These are phyloP conservation scores for Funneliformis caledonium DNA, from an alignment of 371 early-diverging fungal species.

Conservation along the genomic window DNA sequence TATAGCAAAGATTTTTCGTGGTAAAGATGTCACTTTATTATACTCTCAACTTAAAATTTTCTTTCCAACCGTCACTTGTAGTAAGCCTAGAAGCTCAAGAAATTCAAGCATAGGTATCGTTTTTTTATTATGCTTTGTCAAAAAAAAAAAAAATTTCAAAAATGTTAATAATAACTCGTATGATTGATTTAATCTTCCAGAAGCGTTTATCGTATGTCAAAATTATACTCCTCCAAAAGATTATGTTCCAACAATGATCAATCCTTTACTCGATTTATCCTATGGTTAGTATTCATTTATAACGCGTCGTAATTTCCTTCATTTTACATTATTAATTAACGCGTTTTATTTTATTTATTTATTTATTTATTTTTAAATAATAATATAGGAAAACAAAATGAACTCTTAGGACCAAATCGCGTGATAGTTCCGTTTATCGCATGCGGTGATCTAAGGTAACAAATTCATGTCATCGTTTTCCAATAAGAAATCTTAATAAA, in stretches of 20 bases:
- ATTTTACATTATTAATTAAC: background rate
- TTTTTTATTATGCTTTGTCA: background rate
- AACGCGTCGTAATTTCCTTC: background rate
- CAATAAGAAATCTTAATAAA: background rate
- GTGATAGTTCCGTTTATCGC: constrained; percentile 90
- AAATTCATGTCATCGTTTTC: background rate
- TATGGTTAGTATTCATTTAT: constrained; percentile 54
- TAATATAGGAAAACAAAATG: constrained; percentile 58
- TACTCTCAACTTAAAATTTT: constrained; percentile 91
- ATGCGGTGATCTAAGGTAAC: constrained; percentile 85
- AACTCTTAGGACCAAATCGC: constrained; percentile 74
- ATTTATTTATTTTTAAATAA: background rate
- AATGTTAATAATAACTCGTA: background rate
- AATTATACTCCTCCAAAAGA: constrained; percentile 82
- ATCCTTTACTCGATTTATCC: constrained; percentile 81
- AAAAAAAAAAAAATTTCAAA: background rate
- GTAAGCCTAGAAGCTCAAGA: constrained; percentile 96
- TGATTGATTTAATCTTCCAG: constrained; percentile 47
- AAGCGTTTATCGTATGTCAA: constrained; percentile 94
- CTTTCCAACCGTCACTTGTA: constrained; percentile 85
- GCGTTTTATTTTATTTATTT: no score
- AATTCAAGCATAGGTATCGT: constrained; percentile 81
- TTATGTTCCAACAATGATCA: constrained; percentile 87
- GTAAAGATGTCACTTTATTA: constrained; percentile 88
- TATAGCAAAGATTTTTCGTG: constrained; percentile 97